Conservation (phyloP, 2,329 filamentous ascomycete species). For the Fusarium devonianum region DNA sequence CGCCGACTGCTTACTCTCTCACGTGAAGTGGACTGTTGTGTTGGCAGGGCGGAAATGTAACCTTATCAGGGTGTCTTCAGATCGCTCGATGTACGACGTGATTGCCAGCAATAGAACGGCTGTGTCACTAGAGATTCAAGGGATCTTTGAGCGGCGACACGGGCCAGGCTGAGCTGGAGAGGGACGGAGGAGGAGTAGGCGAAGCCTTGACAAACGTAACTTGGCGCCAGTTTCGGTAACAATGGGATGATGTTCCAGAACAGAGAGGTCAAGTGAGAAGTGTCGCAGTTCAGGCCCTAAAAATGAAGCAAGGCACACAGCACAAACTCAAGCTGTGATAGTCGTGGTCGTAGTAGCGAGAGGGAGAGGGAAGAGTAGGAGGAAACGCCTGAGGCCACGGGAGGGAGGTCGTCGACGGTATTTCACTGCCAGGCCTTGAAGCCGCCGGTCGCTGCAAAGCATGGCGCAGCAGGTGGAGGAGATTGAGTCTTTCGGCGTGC, state of each 20-base stretch:
- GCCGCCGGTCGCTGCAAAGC: conserved; percentile 28
- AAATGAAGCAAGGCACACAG: background rate
- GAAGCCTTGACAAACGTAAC: conserved; percentile 26
- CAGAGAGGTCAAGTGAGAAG: background rate
- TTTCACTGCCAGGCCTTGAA: conserved; percentile 45
- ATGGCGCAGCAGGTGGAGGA: conserved; percentile 45
- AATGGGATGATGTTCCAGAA: conserved; percentile 4
- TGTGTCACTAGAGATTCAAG: conserved; percentile 10
- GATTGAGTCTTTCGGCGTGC: conserved; percentile 56
- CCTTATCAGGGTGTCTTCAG: conserved; percentile 18
- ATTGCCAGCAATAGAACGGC: conserved; percentile 11
- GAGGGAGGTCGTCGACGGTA: conserved; percentile 46
- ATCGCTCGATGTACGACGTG: conserved; percentile 16
- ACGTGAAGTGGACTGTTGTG: conserved; percentile 16
- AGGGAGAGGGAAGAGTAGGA: conserved; percentile 25
- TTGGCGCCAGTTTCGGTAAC: conserved; percentile 31
- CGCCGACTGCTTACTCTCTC: conserved; percentile 34
- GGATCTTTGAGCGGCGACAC: conserved; percentile 19
- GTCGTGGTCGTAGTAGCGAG: conserved; percentile 16
- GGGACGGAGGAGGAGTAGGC: conserved; percentile 13
- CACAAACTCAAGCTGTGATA: conserved; percentile 11
- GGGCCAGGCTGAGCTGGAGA: conserved; percentile 15
- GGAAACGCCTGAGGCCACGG: conserved; percentile 45
- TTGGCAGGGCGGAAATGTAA: background rate
- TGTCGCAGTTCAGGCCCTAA: no score